Conservation (phyloP, 768 basidiomycete species). For the Russula abietina region DNA sequence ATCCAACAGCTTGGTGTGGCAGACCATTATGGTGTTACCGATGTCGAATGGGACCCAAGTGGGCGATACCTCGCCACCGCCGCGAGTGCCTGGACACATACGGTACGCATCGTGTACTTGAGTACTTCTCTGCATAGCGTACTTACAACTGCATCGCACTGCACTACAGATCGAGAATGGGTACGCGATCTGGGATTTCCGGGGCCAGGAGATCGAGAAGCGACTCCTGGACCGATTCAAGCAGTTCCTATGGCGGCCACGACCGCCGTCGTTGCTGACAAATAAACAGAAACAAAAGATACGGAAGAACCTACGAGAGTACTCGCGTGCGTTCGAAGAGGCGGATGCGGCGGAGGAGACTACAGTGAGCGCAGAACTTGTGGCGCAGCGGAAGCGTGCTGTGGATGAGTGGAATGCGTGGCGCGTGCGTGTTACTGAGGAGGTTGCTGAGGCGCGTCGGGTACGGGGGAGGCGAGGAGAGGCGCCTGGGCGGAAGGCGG, state of each 20-base stretch:
- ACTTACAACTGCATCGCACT: not conserved
- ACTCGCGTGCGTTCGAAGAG: slow-evolving; percentile 88
- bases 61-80: slow-evolving; percentile 90
- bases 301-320: slow-evolving; percentile 85
- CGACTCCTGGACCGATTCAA: slow-evolving; percentile 92
- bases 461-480: slow-evolving; percentile 34
- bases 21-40: slow-evolving; percentile 96
- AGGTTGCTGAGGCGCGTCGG: slow-evolving; percentile 51
- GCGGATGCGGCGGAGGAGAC: slow-evolving; percentile 95
- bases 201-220: slow-evolving; percentile 89
- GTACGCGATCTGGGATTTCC: slow-evolving; percentile 96
- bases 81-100: slow-evolving; percentile 92
- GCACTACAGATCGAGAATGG: slow-evolving; percentile 82
- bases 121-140: not conserved
- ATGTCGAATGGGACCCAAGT: slow-evolving; percentile 97
- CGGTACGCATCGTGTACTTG: slow-evolving; percentile 44
- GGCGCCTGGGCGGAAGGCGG: slow-evolving; percentile 33
- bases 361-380: slow-evolving; percentile 88
- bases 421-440: slow-evolving; percentile 66
- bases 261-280: slow-evolving; percentile 80
- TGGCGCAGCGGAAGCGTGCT: slow-evolving; percentile 82
- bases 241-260: slow-evolving; percentile 97
- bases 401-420: slow-evolving; percentile 99
- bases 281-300: slow-evolving; percentile 86
- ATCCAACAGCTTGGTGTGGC: slow-evolving; percentile 81